Percentiles rank a stretch among this genome's conserved stretches.
These are phyloP conservation scores for Carex arenaria DNA, from an alignment of 202 grass and related monocot genomes.

Conservation along the genomic window DNA sequence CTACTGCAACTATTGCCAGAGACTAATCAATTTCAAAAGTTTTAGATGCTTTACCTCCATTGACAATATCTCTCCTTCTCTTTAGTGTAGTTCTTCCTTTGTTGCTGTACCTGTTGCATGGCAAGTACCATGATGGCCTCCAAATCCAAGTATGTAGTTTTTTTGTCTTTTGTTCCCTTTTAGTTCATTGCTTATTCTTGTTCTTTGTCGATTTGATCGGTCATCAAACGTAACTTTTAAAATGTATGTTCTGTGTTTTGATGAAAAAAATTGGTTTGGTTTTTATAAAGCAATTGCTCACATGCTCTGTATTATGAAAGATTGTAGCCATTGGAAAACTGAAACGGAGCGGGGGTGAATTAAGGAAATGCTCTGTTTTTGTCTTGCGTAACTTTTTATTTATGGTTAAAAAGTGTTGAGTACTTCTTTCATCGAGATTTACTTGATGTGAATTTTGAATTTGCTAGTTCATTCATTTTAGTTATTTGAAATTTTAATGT, in stretches of 20 bases:
- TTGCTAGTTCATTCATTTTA: background rate
- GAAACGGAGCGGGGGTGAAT: background rate
- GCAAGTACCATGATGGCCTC: slow-evolving; percentile 42
- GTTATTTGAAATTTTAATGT: background rate
- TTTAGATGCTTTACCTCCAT: background rate
- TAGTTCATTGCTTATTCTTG: background rate
- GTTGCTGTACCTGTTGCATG: slow-evolving; percentile 9
- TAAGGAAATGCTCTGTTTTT: background rate
- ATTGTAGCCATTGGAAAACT: background rate
- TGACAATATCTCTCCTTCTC: slow-evolving; percentile 3
- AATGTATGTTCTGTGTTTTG: background rate
- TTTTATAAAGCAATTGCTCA: background rate
- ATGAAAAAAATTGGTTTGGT: background rate
- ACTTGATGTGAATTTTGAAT: background rate
- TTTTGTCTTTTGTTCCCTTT: background rate
- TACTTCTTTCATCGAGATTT: background rate
- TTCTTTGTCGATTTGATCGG: background rate
- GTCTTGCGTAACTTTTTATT: background rate
- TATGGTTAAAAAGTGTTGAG: background rate
- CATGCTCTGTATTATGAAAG: background rate
- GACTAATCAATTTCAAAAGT: slow-evolving; percentile 13
- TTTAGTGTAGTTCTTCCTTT: background rate
- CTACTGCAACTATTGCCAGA: slow-evolving; percentile 24
- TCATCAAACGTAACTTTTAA: background rate
- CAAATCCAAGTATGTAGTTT: slow-evolving; percentile 49